Base-by-base conservation (phyloP, 306 rosid species). In the Lablab purpureus region DNA sequence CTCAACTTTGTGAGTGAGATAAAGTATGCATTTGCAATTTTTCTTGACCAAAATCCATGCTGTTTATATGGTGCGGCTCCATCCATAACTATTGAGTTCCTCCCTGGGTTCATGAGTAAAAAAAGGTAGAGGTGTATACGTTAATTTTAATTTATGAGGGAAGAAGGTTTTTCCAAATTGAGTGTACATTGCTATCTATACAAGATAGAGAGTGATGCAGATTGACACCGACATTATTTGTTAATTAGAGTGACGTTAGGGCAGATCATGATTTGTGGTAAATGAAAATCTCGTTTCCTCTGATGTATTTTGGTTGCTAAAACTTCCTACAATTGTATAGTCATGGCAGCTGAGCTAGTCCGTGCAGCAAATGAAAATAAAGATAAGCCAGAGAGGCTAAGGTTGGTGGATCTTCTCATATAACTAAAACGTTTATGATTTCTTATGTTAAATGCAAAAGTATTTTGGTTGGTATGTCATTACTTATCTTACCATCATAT, bases 261-360 rank as follows among this genome's bases (percentile, higher is more conserved):
- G 49, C 10, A 40, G 43, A 28, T 59, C 41, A 59, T 74, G 76
- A 4, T 60, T 59, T 27, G 6, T 13, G 67, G 10, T 59, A 34
- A 27, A 28, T 27, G 41, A 58, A 11, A 55, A 7, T 77, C 14
- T 56, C 32, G 21, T 65, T 22, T 51, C 17, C 6, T 79, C 22
- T 74, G 55, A 28, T 67, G 23, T n/a, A 52, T 60, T 71, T 67
- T 36, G 55, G 41, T 28, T 66, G 15, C 71, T 74, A 41, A 80
- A 28, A 59, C 75, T 85, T 73, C 18, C 77, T 55, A 13, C 21
- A 50, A 66, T 63, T 54, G 56, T 83, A 18, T 81, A 94, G 99
- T 94, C 81, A 94, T 94, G 97, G 99, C 97, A 62, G 97, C 97
- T 56, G 99, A 92, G 85, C 87, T 94, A 41, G 92, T 94, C 45